Evolutionary conservation across 2,329 filamentous ascomycete genomes (phyloP).

Genomic region (Calycina herbarum): DNA sequence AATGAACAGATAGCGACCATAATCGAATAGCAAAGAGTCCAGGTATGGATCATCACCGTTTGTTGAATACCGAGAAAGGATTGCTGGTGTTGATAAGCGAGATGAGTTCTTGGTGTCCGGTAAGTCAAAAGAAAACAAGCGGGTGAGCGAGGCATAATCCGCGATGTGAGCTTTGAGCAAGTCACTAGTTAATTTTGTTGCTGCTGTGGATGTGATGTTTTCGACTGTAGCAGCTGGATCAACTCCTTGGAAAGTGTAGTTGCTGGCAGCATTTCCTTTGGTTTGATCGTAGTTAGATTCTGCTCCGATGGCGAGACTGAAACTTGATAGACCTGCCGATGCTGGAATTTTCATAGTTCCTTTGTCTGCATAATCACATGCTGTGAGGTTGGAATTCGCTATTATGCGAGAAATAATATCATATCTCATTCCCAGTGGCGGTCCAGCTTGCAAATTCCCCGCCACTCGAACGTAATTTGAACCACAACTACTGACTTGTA

Average conservation of each 20-base stretch:
- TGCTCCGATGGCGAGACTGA: conserved; percentile 46
- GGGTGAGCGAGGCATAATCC: conserved; percentile 44
- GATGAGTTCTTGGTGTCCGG: conserved; percentile 46
- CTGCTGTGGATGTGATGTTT: conserved; percentile 37
- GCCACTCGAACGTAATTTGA: conserved; percentile 36
- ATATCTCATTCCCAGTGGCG: conserved; percentile 47
- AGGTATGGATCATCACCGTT: conserved; percentile 50
- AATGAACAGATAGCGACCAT: conserved; percentile 55
- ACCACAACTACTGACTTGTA: conserved; percentile 36
- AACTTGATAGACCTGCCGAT: conserved; percentile 23
- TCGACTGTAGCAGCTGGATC: conserved; percentile 46
- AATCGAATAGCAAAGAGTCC: conserved; percentile 54
- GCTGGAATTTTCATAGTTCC: conserved; percentile 38
- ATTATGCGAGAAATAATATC: conserved; percentile 41
- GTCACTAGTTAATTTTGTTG: conserved; percentile 35
- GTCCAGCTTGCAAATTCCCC: conserved; percentile 43
- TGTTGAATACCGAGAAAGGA: conserved; percentile 39
- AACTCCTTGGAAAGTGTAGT: conserved; percentile 50
- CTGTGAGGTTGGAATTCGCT: conserved; percentile 20
- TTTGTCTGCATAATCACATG: conserved; percentile 22
- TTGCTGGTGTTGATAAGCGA: conserved; percentile 41
- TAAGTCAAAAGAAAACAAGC: conserved; percentile 45
- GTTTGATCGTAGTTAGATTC: conserved; percentile 52
- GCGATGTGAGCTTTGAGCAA: conserved; percentile 41
- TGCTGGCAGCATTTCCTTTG: conserved; percentile 45